These are phyloP conservation scores for Cordyceps fumosorosea DNA, from an alignment of 2,329 filamentous ascomycete species.

Conservation along the genomic window DNA sequence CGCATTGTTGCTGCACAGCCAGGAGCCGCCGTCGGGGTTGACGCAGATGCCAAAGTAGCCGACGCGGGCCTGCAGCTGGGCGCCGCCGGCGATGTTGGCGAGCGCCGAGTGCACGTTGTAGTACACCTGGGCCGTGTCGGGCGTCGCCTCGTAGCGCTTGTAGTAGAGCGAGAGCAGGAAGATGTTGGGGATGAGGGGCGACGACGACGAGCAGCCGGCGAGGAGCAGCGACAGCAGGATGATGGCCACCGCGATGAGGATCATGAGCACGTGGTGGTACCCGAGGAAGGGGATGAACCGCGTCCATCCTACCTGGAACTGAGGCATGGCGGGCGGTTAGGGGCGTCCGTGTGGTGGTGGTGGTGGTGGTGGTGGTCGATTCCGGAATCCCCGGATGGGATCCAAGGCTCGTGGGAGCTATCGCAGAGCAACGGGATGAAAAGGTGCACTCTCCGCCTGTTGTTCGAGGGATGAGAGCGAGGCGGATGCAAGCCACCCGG, in stretches of 20 bases:
- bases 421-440: not conserved
- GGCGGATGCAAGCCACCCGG: not conserved
- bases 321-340: conserved; percentile 7
- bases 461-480: not conserved
- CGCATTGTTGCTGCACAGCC: conserved; percentile 95
- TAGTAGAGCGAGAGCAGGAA: conserved; percentile 99
- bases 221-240: conserved; percentile 89
- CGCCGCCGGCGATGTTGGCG: conserved; percentile 79
- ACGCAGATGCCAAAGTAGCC: conserved; percentile 98
- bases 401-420: not conserved
- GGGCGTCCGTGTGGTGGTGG: not conserved
- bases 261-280: conserved; percentile 89
- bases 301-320: conserved; percentile 18
- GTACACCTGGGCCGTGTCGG: conserved; percentile 82
- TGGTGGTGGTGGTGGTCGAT: not conserved
- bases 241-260: conserved; percentile 87
- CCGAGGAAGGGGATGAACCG: conserved; percentile 62
- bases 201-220: conserved; percentile 94
- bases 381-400: not conserved
- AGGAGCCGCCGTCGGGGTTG: conserved; percentile 81
- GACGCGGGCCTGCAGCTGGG: conserved; percentile 81
- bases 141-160: conserved; percentile 72
- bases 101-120: conserved; percentile 82
- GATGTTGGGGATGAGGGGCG: conserved; percentile 88
- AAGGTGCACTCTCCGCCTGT: not conserved